A percentile compares a stretch with the other conserved stretches of the same genome.
These are phyloP conservation scores for Cyclotella sp. DNA, from an alignment of 108 stramenopile genomes.

Conservation along the genomic window DNA sequence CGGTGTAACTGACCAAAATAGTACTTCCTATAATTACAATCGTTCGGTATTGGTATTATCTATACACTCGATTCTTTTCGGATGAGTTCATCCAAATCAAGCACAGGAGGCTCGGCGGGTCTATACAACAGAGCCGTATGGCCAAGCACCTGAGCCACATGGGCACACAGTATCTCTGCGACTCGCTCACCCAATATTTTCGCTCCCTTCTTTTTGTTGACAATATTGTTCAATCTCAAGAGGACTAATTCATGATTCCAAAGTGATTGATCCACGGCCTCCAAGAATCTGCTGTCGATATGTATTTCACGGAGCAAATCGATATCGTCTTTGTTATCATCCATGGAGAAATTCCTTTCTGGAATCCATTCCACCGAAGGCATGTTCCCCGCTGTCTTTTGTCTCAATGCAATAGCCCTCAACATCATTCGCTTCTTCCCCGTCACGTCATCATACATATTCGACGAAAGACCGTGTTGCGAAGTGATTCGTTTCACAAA, in stretches of 20 bases:
- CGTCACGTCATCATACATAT: constrained; percentile 55
- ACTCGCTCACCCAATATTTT: constrained; percentile 66
- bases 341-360: constrained; percentile 5
- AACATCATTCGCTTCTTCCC: constrained; percentile 62
- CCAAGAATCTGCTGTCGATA: constrained; percentile 64
- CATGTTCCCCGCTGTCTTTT: constrained; percentile 63
- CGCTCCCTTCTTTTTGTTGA: constrained; percentile 73
- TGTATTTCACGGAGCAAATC: constrained; percentile 34
- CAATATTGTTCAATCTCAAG: constrained; percentile 72
- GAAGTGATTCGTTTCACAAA: constrained; percentile 81
- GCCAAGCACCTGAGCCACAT: constrained; percentile 80
- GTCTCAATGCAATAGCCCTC: constrained; percentile 56
- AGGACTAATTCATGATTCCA: constrained; percentile 80
- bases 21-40: too few species aligned
- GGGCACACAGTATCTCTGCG: constrained; percentile 64
- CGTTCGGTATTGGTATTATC: too few species aligned
- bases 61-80: not conserved
- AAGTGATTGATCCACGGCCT: constrained; percentile 61
- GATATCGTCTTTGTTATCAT: constrained; percentile 42
- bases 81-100: constrained; percentile 72
- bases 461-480: constrained; percentile 23
- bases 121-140: constrained; percentile 84
- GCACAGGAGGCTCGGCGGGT: constrained; percentile 60
- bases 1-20: too few species aligned
- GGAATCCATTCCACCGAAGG: constrained; percentile 55